Base-by-base conservation (phyloP, 441 rosid species). In the Daphne laureola region DNA sequence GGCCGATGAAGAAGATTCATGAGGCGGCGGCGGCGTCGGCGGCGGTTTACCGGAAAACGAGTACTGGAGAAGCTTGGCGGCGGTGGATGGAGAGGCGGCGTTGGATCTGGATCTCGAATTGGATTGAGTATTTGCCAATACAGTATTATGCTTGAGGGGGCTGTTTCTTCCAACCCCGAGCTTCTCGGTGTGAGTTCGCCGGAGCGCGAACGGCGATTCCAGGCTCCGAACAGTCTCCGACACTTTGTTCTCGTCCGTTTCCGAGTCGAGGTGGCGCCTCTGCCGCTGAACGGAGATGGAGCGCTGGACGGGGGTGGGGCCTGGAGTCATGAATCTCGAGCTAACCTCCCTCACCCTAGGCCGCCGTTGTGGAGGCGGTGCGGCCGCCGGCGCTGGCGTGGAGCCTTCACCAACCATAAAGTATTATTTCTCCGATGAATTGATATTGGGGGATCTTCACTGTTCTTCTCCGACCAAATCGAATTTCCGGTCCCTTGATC, bases 291-390 rank as follows among this genome's bases (percentile, higher is more conserved):
- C 73, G 2, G 87, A 85, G 60, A 55, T 60, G 2, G 84, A 77
- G 0, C 78, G 77, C 15, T 65, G 79, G 2, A 62, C 49, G 2
- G 74, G 65, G 3, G 75, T 68, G 0, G 80, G 61, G 9, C 58
- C 61, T 0, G 94, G 92, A 61, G 96, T 76, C 96, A 89, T 83
- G 61, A 86, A 89, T 63, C 95, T 67, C 7, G 95, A 89, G 35
- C 92, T 81, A 11, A 86, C 92, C 64, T 86, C 95, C 65, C 97
- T 79, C 1, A 89, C 96, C 47, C 96, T 74, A 0, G 86, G 95
- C 40, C 92, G 68, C 42, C 96, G 73, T 4, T 73, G 79, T 2
- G 77, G 69, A 17, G 77, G 78, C 5, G 78, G 85, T 0, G 80
- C 82, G 21, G 60, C 59, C 3, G 74, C 68, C 4, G 72, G 70